Conservation (phyloP, 805 yeast species). For the Torulaspora indica region DNA sequence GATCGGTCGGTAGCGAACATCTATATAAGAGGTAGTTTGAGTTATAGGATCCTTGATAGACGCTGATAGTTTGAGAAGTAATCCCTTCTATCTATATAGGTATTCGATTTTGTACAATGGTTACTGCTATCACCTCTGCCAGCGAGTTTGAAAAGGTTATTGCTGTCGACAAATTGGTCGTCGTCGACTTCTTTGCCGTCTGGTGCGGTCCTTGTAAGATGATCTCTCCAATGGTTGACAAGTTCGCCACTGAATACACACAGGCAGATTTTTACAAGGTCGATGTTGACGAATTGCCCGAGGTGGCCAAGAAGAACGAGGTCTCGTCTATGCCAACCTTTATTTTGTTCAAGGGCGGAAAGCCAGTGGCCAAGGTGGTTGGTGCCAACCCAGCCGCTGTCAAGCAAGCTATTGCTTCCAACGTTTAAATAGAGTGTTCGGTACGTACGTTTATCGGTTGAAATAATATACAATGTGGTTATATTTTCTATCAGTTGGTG, state of each 20-base stretch:
- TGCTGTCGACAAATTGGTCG: slow-evolving; percentile 65
- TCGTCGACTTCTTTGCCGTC: slow-evolving; percentile 92
- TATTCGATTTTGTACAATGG: slow-evolving; percentile 43
- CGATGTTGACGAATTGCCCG: slow-evolving; percentile 81
- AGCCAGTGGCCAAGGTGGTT: slow-evolving; percentile 69
- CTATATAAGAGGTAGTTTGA: neutral
- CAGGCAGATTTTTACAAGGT: slow-evolving; percentile 77
- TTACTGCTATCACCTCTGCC: slow-evolving; percentile 44
- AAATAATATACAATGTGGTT: no score
- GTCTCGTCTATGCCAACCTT: slow-evolving; percentile 63
- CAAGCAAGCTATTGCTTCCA: slow-evolving; percentile 57
- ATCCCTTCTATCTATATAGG: neutral
- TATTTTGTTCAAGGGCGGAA: slow-evolving; percentile 77
- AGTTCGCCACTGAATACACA: slow-evolving; percentile 60
- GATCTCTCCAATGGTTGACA: slow-evolving; percentile 90
- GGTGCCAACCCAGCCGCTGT: slow-evolving; percentile 89
- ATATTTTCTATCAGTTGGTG: slow-evolving; percentile 1
- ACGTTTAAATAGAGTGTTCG: slow-evolving; percentile 39
- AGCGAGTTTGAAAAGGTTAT: slow-evolving; percentile 67
- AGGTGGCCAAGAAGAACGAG: slow-evolving; percentile 63
- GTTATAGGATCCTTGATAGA: no score
- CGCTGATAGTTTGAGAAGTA: no score
- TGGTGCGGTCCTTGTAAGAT: slow-evolving; percentile 99
- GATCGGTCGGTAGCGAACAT: slow-evolving; percentile 1
- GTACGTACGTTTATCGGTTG: neutral